Evolutionary conservation across 2,329 filamentous ascomycete genomes (phyloP).

Genomic region (Trichoderma simmonsii): DNA sequence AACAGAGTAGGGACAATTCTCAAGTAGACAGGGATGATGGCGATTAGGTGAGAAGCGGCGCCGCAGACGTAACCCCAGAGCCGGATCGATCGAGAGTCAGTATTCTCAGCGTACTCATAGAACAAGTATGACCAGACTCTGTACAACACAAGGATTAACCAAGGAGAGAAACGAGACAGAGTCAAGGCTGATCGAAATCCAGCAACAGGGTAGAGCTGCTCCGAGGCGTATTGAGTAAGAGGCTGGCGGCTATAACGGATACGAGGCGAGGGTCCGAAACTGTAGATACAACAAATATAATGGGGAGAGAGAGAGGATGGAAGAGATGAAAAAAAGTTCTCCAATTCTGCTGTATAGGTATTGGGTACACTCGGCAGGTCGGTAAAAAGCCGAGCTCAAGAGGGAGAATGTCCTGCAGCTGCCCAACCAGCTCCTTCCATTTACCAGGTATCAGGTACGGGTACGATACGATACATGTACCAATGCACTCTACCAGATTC

Average conservation of each 20-base stretch:
- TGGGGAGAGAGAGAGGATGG: background rate
- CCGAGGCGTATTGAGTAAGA: background rate
- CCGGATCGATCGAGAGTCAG: background rate
- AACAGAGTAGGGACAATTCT: background rate
- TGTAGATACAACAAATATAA: background rate
- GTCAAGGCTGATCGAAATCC: background rate
- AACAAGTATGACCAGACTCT: background rate
- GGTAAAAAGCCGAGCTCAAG: background rate
- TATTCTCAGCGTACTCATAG: background rate
- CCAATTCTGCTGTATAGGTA: background rate
- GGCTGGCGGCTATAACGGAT: background rate
- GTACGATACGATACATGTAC: background rate
- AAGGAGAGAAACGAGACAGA: background rate
- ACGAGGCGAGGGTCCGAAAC: background rate
- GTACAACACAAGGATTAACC: background rate
- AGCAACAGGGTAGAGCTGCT: background rate
- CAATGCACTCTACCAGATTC: background rate
- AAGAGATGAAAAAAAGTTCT: background rate
- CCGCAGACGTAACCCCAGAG: background rate
- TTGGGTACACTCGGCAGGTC: background rate
- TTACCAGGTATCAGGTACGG: background rate
- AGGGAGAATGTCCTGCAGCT: background rate
- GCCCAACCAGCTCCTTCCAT: conserved; percentile 2
- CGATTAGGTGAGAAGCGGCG: background rate
- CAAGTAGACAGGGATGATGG: background rate